Conservation (phyloP, 139 green algal genomes). For the Nannochloris sp. region DNA sequence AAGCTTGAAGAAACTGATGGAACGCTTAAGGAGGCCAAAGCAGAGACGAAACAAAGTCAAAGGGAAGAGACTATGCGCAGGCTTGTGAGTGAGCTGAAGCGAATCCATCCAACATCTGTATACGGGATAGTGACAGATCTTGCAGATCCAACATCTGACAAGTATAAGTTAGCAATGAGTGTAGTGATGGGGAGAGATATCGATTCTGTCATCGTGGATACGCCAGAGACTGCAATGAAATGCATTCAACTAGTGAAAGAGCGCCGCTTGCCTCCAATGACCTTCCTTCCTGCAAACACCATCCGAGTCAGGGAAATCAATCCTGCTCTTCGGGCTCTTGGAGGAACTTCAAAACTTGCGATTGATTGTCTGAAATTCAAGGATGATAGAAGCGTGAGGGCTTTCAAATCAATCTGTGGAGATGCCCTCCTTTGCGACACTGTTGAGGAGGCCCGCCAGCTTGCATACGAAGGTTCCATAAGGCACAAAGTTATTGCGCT, state of each 20-base stretch:
- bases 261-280: constrained; percentile 62
- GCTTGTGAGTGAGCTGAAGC: constrained; percentile 59
- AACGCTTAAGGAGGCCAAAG: constrained; percentile 55
- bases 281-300: constrained; percentile 68
- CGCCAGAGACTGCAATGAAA: constrained; percentile 52
- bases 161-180: constrained; percentile 80
- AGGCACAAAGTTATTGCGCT: constrained; percentile 68
- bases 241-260: constrained; percentile 63
- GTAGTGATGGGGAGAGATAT: constrained; percentile 78
- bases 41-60: constrained; percentile 55
- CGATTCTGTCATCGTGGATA: constrained; percentile 84
- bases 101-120: constrained; percentile 52
- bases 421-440: constrained; percentile 87
- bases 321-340: constrained; percentile 70
- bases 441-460: constrained; percentile 59
- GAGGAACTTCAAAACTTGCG: constrained; percentile 62
- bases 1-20: constrained; percentile 56
- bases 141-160: constrained; percentile 53
- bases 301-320: constrained; percentile 45
- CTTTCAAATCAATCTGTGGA: constrained; percentile 38
- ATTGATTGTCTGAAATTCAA: constrained; percentile 71
- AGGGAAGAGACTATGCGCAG: constrained; percentile 46
- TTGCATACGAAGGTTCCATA: constrained; percentile 49
- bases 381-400: constrained; percentile 60
- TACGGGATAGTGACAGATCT: constrained; percentile 76